Evolutionary conservation across 768 basidiomycete genomes (phyloP).

Genomic region (Leucogyrophana mollusca): DNA sequence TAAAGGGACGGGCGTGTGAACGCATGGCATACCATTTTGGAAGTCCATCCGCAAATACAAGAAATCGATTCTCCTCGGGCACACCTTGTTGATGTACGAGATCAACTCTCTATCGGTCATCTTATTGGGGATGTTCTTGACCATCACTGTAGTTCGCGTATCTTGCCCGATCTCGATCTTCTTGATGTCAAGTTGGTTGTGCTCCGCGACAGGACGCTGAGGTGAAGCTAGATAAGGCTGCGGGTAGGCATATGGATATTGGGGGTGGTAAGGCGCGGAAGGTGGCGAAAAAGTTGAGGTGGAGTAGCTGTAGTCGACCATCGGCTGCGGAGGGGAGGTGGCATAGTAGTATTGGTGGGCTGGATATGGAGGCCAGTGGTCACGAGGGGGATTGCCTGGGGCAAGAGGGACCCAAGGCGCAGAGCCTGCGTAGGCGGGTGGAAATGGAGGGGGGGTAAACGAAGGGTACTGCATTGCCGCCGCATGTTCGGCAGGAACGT

Average conservation of each 20-base stretch:
- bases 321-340: slow-evolving; percentile 25
- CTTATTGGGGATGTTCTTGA: slow-evolving; percentile 93
- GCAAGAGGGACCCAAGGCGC: slow-evolving; percentile 28
- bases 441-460: slow-evolving; percentile 25
- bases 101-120: slow-evolving; percentile 77
- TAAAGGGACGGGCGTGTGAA: not conserved
- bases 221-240: slow-evolving; percentile 25
- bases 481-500: slow-evolving; percentile 17
- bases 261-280: slow-evolving; percentile 5
- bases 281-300: slow-evolving; percentile 1
- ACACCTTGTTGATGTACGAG: slow-evolving; percentile 66
- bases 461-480: slow-evolving; percentile 24
- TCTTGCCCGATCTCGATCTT: slow-evolving; percentile 77
- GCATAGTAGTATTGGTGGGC: slow-evolving; percentile 27
- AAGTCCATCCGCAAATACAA: slow-evolving; percentile 89
- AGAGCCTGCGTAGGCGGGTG: slow-evolving; percentile 21
- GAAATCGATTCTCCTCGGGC: slow-evolving; percentile 79
- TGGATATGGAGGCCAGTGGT: slow-evolving; percentile 30
- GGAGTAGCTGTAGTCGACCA: slow-evolving; percentile 9
- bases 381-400: slow-evolving; percentile 19
- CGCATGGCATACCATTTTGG: slow-evolving; percentile 56
- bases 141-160: slow-evolving; percentile 84
- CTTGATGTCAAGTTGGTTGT: slow-evolving; percentile 64
- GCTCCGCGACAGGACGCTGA: slow-evolving; percentile 30
- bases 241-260: slow-evolving; percentile 11